Evolutionary conservation across 352 stramenopile species (phyloP).

Genomic region (Globisporangium nunn): DNA sequence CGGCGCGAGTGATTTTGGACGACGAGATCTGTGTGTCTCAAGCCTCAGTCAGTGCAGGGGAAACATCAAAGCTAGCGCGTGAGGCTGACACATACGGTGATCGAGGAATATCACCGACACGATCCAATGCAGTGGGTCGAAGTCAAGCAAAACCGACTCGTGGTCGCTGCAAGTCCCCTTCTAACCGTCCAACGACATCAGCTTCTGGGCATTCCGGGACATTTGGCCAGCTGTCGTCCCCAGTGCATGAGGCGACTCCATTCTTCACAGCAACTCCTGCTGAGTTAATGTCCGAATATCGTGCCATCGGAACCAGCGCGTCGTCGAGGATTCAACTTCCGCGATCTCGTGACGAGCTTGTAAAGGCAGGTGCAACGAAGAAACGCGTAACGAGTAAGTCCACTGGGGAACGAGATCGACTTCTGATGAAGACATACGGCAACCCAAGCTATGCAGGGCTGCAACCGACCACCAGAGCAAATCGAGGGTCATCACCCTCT

Average conservation of each 20-base stretch:
- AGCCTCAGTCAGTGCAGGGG: background rate
- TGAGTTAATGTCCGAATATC: slow-evolving; percentile 18
- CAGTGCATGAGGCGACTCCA: slow-evolving; percentile 13
- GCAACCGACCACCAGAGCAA: slow-evolving; percentile 3
- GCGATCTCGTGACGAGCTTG: slow-evolving; percentile 34
- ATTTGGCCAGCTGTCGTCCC: slow-evolving; percentile 26
- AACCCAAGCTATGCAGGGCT: slow-evolving; percentile 16
- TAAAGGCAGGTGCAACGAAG: slow-evolving; percentile 21
- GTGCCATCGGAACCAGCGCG: slow-evolving; percentile 4
- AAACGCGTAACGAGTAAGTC: slow-evolving; percentile 25
- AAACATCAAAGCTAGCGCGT: background rate
- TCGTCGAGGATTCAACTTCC: slow-evolving; percentile 30
- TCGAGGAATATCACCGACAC: slow-evolving; percentile 4
- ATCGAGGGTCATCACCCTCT: slow-evolving; percentile 5
- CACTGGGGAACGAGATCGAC: slow-evolving; percentile 33
- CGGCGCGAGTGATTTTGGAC: slow-evolving; percentile 56
- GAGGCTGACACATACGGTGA: background rate
- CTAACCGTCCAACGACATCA: slow-evolving; percentile 17
- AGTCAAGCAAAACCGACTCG: slow-evolving; percentile 12
- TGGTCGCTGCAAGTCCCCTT: slow-evolving; percentile 27
- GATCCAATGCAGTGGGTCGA: slow-evolving; percentile 4
- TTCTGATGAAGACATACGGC: slow-evolving; percentile 50
- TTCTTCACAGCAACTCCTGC: slow-evolving; percentile 33
- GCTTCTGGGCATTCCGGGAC: slow-evolving; percentile 7
- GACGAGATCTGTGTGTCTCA: slow-evolving; percentile 23